Evolutionary conservation across 2,329 filamentous ascomycete species (phyloP).

Genomic region (Tolypocladium capitatum): DNA sequence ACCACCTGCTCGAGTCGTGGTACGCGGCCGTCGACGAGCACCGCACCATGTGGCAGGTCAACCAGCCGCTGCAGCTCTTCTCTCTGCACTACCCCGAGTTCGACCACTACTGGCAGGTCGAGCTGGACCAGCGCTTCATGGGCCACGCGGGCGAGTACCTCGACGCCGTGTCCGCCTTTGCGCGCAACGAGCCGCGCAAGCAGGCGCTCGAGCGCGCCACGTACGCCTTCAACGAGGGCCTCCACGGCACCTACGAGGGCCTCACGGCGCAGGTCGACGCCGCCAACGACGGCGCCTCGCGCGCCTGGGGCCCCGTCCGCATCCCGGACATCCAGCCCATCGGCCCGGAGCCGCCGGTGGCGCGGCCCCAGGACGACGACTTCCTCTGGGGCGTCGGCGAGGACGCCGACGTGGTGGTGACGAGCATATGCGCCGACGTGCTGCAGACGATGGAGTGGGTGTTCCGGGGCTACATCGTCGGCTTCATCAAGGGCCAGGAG

Average conservation of each 20-base stretch:
- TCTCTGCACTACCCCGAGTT: slow-evolving; percentile 20
- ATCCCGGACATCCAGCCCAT: slow-evolving; percentile 15
- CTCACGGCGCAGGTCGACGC: slow-evolving; percentile 18
- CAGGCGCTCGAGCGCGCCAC: slow-evolving; percentile 45
- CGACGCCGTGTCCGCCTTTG: slow-evolving; percentile 23
- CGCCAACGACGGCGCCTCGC: slow-evolving; percentile 13
- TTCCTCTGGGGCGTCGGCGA: slow-evolving; percentile 21
- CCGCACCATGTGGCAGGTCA: slow-evolving; percentile 19
- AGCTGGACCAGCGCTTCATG: slow-evolving; percentile 30
- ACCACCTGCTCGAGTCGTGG: slow-evolving; percentile 51
- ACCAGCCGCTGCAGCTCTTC: slow-evolving; percentile 20
- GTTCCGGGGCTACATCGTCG: slow-evolving; percentile 17
- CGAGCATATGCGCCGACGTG: slow-evolving; percentile 16
- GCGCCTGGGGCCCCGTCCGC: slow-evolving; percentile 17
- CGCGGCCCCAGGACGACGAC: slow-evolving; percentile 10
- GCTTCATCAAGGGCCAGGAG: slow-evolving; percentile 10
- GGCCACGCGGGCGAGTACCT: slow-evolving; percentile 18
- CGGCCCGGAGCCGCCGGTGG: slow-evolving; percentile 14
- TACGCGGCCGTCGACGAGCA: slow-evolving; percentile 48
- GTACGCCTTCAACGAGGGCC: slow-evolving; percentile 38
- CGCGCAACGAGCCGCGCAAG: slow-evolving; percentile 39
- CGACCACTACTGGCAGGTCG: slow-evolving; percentile 24
- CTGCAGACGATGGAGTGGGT: slow-evolving; percentile 14
- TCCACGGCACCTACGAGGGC: slow-evolving; percentile 34
- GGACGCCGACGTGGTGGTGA: slow-evolving; percentile 18